A percentile compares a stretch with the other conserved stretches of the same genome.
Evolutionary conservation across 2,329 filamentous ascomycete genomes (phyloP).

Genomic region (Ophiostoma tasmaniense): DNA sequence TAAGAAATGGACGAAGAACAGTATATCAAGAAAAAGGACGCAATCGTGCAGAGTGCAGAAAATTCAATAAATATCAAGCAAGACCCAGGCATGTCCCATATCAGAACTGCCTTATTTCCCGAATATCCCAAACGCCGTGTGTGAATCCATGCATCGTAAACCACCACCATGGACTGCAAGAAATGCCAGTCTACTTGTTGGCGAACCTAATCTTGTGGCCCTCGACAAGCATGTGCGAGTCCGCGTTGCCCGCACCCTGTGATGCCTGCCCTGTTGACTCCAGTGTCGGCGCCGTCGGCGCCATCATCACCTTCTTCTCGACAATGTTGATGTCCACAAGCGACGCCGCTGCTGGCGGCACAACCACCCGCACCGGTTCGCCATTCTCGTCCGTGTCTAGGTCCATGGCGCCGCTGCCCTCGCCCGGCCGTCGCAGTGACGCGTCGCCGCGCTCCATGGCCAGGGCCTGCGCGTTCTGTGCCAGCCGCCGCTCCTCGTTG

Average conservation of each 20-base stretch:
- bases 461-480: slow-evolving; percentile 35
- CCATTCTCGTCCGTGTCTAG: slow-evolving; percentile 28
- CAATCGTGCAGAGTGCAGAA: background rate
- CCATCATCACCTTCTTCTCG: slow-evolving; percentile 40
- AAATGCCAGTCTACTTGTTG: background rate
- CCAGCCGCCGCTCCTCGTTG: slow-evolving; percentile 35
- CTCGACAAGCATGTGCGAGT: slow-evolving; percentile 13
- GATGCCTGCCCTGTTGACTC: slow-evolving; percentile 29
- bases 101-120: background rate
- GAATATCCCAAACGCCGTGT: background rate
- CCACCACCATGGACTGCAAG: background rate
- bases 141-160: background rate
- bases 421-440: slow-evolving; percentile 20
- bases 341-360: slow-evolving; percentile 27
- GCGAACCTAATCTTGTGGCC: slow-evolving; percentile 16
- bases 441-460: slow-evolving; percentile 42
- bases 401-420: slow-evolving; percentile 38
- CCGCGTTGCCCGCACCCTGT: background rate
- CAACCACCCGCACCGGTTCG: slow-evolving; percentile 19
- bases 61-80: background rate
- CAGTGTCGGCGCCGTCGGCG: slow-evolving; percentile 33
- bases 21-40: background rate
- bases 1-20: background rate
- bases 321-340: slow-evolving; percentile 41
- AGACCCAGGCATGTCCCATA: background rate